Percentiles rank a stretch among this genome's conserved stretches.
Conservation (phyloP, 139 green algal species). For the Picochlorum costavermella region DNA sequence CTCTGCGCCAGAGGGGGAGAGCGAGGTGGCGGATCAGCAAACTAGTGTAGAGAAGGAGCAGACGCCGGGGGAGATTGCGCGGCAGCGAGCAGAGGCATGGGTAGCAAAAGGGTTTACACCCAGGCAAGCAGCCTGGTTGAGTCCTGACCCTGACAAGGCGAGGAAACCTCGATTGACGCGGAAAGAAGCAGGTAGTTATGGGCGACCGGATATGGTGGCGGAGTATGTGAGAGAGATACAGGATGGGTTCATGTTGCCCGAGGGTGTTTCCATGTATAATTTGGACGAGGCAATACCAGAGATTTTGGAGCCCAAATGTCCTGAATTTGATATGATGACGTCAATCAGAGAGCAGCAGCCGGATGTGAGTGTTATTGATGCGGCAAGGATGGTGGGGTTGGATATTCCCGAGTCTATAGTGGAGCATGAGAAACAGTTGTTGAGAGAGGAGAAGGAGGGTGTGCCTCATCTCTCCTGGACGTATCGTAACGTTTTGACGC, state of each 20-base stretch:
- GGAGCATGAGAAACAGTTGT: slow-evolving; percentile 4
- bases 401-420: neutral
- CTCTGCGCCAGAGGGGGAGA: neutral
- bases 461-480: slow-evolving; percentile 35
- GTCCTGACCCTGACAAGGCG: slow-evolving; percentile 15
- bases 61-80: neutral
- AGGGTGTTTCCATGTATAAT: slow-evolving; percentile 38
- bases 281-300: slow-evolving; percentile 20
- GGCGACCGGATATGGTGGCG: slow-evolving; percentile 6
- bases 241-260: slow-evolving; percentile 23
- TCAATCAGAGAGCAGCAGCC: neutral
- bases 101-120: slow-evolving; percentile 14
- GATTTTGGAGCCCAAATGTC: slow-evolving; percentile 8
- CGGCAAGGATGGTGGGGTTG: neutral
- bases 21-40: neutral
- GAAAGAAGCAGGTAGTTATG: slow-evolving; percentile 30
- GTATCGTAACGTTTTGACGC: slow-evolving; percentile 16
- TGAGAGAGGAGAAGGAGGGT: neutral
- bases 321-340: neutral
- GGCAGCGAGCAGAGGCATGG: neutral
- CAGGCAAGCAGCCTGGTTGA: slow-evolving; percentile 13
- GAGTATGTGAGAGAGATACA: slow-evolving; percentile 36
- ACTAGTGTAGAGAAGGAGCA: neutral
- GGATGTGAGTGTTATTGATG: neutral
- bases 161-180: slow-evolving; percentile 20